phyloP scores from a whole-genome alignment of 805 yeast genomes.

The Metschnikowia orientalis region DNA sequence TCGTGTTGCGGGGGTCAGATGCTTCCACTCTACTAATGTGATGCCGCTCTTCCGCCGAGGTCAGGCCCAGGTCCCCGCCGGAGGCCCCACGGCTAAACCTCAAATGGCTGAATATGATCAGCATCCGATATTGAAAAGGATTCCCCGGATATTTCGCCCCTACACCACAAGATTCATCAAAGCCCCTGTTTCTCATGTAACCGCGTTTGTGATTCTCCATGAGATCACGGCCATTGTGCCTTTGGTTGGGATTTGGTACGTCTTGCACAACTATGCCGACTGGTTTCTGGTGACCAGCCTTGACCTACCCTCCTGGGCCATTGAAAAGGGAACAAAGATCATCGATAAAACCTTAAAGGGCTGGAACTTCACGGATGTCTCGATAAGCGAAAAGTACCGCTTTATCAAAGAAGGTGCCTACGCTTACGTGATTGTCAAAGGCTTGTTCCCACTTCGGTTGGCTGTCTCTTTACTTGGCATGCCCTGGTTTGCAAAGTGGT shows the following conservation, averaged over 20 bases:
- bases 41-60: too few relatives aligned
- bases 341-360: conserved; percentile 50
- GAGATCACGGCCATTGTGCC: conserved; percentile 75
- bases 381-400: conserved; percentile 49
- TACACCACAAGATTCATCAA: conserved; percentile 46
- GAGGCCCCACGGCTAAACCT: too few relatives aligned
- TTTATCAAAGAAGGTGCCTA: conserved; percentile 69
- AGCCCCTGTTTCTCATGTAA: conserved; percentile 58
- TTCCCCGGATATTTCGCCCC: conserved; percentile 49
- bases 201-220: conserved; percentile 64
- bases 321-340: conserved; percentile 54
- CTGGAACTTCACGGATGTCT: conserved; percentile 28
- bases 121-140: conserved; percentile 31
- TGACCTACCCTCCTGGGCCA: conserved; percentile 55
- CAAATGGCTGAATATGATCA: conserved; percentile 9
- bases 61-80: too few relatives aligned
- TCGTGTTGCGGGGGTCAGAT: too few relatives aligned
- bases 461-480: conserved; percentile 47
- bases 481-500: conserved; percentile 53
- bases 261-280: conserved; percentile 51
- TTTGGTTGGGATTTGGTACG: conserved; percentile 62
- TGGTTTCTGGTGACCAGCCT: conserved; percentile 39
- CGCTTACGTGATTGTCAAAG: conserved; percentile 66
- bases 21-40: too few relatives aligned
- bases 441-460: conserved; percentile 51